Conservation (phyloP, 108 stramenopile genomes). For the Cylindrotheca closterium region DNA sequence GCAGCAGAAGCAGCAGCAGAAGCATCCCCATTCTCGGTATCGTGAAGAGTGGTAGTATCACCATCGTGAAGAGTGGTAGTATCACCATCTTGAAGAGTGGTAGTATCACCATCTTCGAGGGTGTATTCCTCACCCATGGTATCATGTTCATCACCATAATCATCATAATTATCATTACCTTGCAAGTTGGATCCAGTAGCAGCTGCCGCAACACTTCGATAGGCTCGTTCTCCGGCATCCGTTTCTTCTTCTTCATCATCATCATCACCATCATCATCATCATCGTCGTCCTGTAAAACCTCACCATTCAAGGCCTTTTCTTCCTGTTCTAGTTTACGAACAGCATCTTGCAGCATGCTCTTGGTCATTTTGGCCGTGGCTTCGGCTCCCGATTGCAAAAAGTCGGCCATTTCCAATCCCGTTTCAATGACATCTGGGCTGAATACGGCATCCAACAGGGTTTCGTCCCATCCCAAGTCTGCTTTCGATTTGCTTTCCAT, state of each 20-base stretch:
- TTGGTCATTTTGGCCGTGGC: neutral
- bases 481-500: too few species aligned
- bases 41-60: too few species aligned
- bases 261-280: neutral
- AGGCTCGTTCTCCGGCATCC: neutral
- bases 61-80: too few species aligned
- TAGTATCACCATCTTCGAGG: too few species aligned
- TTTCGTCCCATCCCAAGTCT: neutral
- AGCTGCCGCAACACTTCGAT: neutral
- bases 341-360: neutral
- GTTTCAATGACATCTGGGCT: neutral
- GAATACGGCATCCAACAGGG: neutral
- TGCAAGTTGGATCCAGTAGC: neutral
- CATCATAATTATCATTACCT: neutral
- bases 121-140: neutral
- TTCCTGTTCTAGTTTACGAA: neutral
- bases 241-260: neutral
- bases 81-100: too few species aligned
- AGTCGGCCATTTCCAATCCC: neutral
- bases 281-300: neutral
- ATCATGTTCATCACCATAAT: neutral
- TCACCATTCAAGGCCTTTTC: neutral
- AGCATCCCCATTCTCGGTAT: too few species aligned
- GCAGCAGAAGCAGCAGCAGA: too few species aligned
- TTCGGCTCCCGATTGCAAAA: neutral